phyloP scores from a whole-genome alignment of 192 early-diverging fungal genomes.

The Backusella australiensis region DNA sequence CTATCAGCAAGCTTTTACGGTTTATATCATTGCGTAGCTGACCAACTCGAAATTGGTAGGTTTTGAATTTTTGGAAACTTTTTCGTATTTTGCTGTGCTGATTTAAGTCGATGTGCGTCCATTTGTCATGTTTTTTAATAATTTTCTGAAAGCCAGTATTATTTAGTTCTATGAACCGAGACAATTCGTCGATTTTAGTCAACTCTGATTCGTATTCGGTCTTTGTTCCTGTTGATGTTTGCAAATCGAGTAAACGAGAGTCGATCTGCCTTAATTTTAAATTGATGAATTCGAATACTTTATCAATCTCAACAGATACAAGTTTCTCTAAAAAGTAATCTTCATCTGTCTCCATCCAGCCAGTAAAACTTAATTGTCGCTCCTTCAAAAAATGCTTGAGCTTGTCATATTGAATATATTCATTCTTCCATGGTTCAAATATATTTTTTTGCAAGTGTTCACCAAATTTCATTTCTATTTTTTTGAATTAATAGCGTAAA shows the following conservation, averaged over 20 bases:
- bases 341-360: constrained; percentile 17
- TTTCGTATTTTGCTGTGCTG: constrained; percentile 43
- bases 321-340: constrained; percentile 6
- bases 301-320: constrained; percentile 11
- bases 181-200: neutral
- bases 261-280: neutral
- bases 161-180: constrained; percentile 64
- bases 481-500: neutral
- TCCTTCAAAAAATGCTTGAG: constrained; percentile 19
- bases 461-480: constrained; percentile 21
- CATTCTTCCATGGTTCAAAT: constrained; percentile 17
- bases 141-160: constrained; percentile 86
- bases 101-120: constrained; percentile 71
- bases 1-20: neutral
- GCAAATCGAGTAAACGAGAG: neutral
- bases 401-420: constrained; percentile 19
- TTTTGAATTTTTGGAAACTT: constrained; percentile 3
- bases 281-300: neutral
- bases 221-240: neutral
- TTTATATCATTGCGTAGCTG: neutral
- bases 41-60: neutral
- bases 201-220: neutral
- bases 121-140: constrained; percentile 97
- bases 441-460: constrained; percentile 13
- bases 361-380: constrained; percentile 5